Base-by-base conservation (phyloP, 2,329 filamentous ascomycete genomes). In the Diaporthe citrichinensis region DNA sequence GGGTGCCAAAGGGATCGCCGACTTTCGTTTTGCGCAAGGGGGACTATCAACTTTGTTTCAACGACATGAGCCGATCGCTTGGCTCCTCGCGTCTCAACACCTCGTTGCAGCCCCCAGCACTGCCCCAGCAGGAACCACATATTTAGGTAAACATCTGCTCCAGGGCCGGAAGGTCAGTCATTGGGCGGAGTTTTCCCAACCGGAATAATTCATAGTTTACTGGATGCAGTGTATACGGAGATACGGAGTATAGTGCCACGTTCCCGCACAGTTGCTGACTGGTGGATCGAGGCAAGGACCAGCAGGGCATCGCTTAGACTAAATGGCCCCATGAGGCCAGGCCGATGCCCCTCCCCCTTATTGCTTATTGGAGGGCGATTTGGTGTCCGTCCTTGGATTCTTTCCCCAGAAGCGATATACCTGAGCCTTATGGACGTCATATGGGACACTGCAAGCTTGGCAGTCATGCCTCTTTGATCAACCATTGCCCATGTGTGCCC, bases 21-120 rank as follows among this genome's bases (percentile, higher is more conserved):
- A 28, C 65, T 36, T 51, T 25, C 39, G 23, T 20, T 68, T 15
- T 68, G 20, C n/a, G 44, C 44, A 51, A 39, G 31, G 62, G 62
- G 31, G 62, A 25, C 44, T 25, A 68, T 68, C 62, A 68, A 68
- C 62, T 68, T 68, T 68, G 65, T 68, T 68, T 68, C 65, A 41
- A 68, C 65, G 65, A 68, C 65, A 39, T 20, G 65, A 53, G 65
- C 46, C 14, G 31, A 68, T 68, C 46, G 39, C 65, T 20, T 53
- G 65, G 62, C 62, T 12, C 46, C 31, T 36, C 28, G 2, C 4
- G 62, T 51, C 44, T 68, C 46, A 49, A 34, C 46, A 36, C 23
- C 44, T n/a, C 62, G 44, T 6, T 36, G 62, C 31, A 23, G 14
- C 23, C 62, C 46, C 44, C 17, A n/a, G 51, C 62, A 39, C 62